These are phyloP conservation scores for Aurantiochytrium sp. DNA, from an alignment of 108 stramenopile species.

Conservation along the genomic window DNA sequence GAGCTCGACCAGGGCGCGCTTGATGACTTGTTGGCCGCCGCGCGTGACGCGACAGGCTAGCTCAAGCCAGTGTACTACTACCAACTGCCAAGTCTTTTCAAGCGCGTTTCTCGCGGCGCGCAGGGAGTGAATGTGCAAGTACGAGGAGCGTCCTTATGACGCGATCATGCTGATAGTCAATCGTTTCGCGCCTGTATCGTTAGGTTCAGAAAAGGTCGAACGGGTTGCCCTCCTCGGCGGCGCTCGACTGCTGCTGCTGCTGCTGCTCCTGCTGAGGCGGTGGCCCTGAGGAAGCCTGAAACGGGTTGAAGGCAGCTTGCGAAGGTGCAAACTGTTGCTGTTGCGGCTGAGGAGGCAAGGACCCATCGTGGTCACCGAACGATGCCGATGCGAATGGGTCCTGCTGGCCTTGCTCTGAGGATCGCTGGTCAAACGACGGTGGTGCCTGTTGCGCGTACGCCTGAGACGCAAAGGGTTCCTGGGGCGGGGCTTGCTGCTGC, in stretches of 20 bases:
- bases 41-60: neutral
- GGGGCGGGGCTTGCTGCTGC: conserved; percentile 14
- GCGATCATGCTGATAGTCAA: neutral
- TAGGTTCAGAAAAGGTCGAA: conserved; percentile 15
- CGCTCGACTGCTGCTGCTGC: neutral
- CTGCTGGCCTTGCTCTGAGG: too few species aligned
- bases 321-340: too few species aligned
- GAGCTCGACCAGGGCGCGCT: neutral
- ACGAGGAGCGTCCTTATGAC: too few species aligned
- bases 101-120: too few species aligned
- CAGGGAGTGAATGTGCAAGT: neutral
- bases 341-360: too few species aligned
- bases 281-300: neutral
- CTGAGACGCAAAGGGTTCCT: neutral
- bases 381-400: too few species aligned
- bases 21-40: neutral
- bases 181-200: neutral
- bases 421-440: too few species aligned
- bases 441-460: neutral
- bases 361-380: too few species aligned
- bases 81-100: too few species aligned
- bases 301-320: too few species aligned
- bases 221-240: neutral
- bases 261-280: neutral
- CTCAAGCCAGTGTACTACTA: too few species aligned